Percentiles rank a stretch among this genome's conserved stretches.
Conservation (phyloP, 1,284 basidiomycete genomes). For the Heterobasidion parviporum region DNA sequence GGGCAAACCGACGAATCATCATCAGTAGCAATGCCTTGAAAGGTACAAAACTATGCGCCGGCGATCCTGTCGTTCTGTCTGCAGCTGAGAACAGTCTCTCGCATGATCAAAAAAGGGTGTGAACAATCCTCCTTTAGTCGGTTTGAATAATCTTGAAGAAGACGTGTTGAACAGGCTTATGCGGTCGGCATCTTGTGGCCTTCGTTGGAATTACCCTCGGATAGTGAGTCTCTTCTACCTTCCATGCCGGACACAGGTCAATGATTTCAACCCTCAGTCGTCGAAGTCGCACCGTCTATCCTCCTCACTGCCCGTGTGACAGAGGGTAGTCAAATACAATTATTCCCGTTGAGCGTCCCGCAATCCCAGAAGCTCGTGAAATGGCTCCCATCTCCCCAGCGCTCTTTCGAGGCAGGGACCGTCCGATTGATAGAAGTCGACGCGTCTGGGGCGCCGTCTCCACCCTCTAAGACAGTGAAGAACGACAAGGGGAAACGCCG, state of each 20-base stretch:
- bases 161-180: conserved; percentile 33
- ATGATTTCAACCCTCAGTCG: conserved; percentile 26
- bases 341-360: conserved; percentile 34
- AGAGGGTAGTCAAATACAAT: conserved; percentile 34
- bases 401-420: conserved; percentile 38
- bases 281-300: conserved; percentile 46
- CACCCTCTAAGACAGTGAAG: conserved; percentile 7
- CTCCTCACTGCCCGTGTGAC: conserved; percentile 50
- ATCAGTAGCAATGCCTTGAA: conserved; percentile 62
- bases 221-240: conserved; percentile 33
- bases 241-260: background rate
- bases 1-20: conserved; percentile 54
- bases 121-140: too few species aligned
- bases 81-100: conserved; percentile 18
- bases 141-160: background rate
- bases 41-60: conserved; percentile 53
- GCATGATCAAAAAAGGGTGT: too few species aligned
- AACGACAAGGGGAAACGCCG: conserved; percentile 31
- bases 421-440: conserved; percentile 42
- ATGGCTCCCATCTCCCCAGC: conserved; percentile 40
- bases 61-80: conserved; percentile 59
- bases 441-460: conserved; percentile 5
- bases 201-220: conserved; percentile 45
- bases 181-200: conserved; percentile 69
- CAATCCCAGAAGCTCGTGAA: conserved; percentile 28